Percentiles rank a stretch among this genome's conserved stretches.
Conservation (phyloP, 192 early-diverging fungal species). For the Tieghemiomyces parasiticus region DNA sequence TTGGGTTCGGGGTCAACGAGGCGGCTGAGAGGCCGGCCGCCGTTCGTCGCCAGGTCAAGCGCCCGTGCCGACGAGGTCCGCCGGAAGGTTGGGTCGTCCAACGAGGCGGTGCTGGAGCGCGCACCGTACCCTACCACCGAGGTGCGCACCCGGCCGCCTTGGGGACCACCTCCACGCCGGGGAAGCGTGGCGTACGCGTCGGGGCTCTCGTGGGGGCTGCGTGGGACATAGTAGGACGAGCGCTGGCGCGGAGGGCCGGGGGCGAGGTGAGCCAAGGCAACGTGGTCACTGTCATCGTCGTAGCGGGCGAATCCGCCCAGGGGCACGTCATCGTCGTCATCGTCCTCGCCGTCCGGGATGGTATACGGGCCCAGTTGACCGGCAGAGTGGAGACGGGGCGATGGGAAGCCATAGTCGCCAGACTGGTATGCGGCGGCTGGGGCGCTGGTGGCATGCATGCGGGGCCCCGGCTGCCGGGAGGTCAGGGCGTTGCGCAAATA, state of each 20-base stretch:
- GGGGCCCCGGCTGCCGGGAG: neutral
- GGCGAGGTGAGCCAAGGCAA: neutral
- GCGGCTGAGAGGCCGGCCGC: neutral
- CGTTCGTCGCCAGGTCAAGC: neutral
- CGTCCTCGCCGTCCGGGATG: conserved; percentile 7
- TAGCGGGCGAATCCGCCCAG: neutral
- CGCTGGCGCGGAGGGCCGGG: neutral
- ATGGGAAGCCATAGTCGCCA: neutral
- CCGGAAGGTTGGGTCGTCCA: neutral
- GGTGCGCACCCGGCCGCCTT: neutral
- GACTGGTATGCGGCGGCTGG: neutral
- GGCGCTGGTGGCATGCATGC: neutral
- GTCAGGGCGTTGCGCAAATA: neutral
- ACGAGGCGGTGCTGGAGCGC: neutral
- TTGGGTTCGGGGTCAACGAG: neutral
- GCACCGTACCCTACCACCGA: neutral
- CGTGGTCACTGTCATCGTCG: conserved; percentile 2
- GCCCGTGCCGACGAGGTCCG: neutral
- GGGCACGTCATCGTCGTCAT: conserved; percentile 6
- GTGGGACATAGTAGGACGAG: neutral
- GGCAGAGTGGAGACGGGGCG: neutral
- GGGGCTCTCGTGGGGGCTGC: neutral
- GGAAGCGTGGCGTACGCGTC: neutral
- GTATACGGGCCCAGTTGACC: neutral
- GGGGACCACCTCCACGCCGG: neutral